These are phyloP conservation scores for Musa schizocarpa DNA, from an alignment of 176 grass and related monocot species.

Conservation along the genomic window DNA sequence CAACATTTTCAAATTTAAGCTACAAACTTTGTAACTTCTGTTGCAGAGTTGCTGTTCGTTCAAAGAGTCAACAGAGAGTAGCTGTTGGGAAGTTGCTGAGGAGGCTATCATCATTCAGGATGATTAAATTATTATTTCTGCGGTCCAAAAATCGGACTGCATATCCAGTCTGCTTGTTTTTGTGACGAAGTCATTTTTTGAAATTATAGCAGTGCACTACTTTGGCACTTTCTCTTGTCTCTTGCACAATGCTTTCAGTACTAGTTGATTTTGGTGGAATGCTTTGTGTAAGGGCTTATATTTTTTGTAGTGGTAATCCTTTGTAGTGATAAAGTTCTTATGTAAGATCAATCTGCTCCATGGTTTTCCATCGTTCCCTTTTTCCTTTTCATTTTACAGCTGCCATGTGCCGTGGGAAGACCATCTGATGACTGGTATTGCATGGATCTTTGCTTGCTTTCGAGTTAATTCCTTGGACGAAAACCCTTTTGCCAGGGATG, in stretches of 20 bases:
- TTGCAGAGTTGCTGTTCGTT: no score
- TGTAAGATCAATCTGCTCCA: not conserved
- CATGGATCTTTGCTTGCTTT: not conserved
- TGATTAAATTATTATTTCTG: no score
- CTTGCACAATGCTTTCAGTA: not conserved
- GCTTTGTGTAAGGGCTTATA: not conserved
- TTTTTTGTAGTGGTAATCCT: not conserved
- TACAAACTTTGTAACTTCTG: no score
- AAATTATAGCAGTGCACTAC: no score
- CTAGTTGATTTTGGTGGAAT: not conserved
- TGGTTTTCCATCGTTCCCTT: not conserved
- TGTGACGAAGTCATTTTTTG: no score
- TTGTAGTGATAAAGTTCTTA: not conserved
- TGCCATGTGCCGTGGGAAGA: not conserved
- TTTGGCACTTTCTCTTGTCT: not conserved
- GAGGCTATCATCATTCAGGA: no score
- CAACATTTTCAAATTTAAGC: no score
- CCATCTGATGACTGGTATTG: not conserved
- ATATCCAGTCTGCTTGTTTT: no score
- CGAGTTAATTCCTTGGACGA: not conserved
- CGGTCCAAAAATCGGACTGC: no score
- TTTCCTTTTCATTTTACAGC: not conserved
- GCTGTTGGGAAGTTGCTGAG: no score
- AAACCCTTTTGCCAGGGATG: not conserved
- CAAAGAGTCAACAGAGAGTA: no score